Evolutionary conservation across 1,139 yeast species (phyloP), one percentile per base, ranked within the genome.

Genomic region (Geotrichum phurueaensis): DNA sequence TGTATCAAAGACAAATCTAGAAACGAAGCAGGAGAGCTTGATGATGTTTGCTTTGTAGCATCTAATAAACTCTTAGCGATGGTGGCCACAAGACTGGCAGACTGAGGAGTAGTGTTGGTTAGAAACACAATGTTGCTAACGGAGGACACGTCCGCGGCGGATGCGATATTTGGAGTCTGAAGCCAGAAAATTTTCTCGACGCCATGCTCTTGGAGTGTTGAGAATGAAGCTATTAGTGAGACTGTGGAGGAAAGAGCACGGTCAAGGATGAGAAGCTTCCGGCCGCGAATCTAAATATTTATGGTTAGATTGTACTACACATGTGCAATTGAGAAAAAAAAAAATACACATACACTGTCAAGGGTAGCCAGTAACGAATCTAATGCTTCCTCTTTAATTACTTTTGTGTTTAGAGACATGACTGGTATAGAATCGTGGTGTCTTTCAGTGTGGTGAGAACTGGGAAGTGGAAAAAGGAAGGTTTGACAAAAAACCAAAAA

Each of bases 101-200:
- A 55, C 54, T 58, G 61, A 12, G 72, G 69, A 29, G 65, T 49
- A 1, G 60, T 53, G n/a, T 39, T 36, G 1, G 63, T 50, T 3
- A 61, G 49, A 47, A 59, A 61, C 18, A 60, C 60, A 45, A 61
- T 47, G 33, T 61, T 56, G 27, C 54, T 54, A 13, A 56, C 51
- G 1, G 61, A 47, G 23, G 48, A 27, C 13, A 53, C 20, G 33
- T 57, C 60, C 12, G 49, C 54, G 60, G 62, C 54, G 64, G 64
- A 36, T 59, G 63, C 60, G 59, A 33, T 62, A 54, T 63, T 29
- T 61, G 65, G 58, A 59, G 70, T 45, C 48, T 73, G 73, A 2
- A 88, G 76, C 88, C 91, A 86, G 25, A 83, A 76, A 23, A 86
- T 82, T 63, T 80, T 80, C 36, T 78, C 81, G 58, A 89, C 84